These are phyloP conservation scores for Melanomma pulvis-pyrius DNA, from an alignment of 495 filamentous ascomycete genomes.

Conservation along the genomic window DNA sequence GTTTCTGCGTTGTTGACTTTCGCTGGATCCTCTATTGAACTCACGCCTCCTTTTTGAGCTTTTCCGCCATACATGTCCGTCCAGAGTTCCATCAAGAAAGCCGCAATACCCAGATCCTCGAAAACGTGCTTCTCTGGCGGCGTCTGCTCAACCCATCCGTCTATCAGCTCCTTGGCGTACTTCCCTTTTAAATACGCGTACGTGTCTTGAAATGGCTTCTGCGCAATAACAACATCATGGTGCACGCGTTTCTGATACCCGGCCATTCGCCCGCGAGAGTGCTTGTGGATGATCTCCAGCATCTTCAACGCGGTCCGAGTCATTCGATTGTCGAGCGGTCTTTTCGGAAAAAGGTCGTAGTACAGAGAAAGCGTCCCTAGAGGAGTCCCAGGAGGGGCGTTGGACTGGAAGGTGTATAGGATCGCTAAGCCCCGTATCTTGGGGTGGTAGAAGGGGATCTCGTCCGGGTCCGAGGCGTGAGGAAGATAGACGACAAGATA, in stretches of 20 bases:
- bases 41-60: slow-evolving; percentile 24
- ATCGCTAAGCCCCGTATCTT: slow-evolving; percentile 71
- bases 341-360: slow-evolving; percentile 62
- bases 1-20: neutral
- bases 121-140: slow-evolving; percentile 92
- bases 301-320: slow-evolving; percentile 72
- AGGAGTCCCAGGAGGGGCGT: slow-evolving; percentile 32
- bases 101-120: slow-evolving; percentile 89
- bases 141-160: slow-evolving; percentile 79
- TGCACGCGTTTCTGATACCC: slow-evolving; percentile 75
- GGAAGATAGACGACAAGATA: slow-evolving; percentile 78
- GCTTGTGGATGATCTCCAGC: slow-evolving; percentile 72
- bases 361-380: slow-evolving; percentile 65
- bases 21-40: neutral
- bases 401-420: slow-evolving; percentile 61
- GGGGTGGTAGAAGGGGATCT: slow-evolving; percentile 88
- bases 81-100: slow-evolving; percentile 95
- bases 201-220: slow-evolving; percentile 73
- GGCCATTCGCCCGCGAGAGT: slow-evolving; percentile 63
- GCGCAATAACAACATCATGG: slow-evolving; percentile 75
- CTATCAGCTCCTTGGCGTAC: slow-evolving; percentile 69
- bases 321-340: slow-evolving; percentile 54
- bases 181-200: slow-evolving; percentile 78
- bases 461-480: slow-evolving; percentile 61
- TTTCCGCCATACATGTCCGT: slow-evolving; percentile 69